These are phyloP conservation scores for Pichia pseudocactophila DNA, from an alignment of 805 yeast species.

Conservation along the genomic window DNA sequence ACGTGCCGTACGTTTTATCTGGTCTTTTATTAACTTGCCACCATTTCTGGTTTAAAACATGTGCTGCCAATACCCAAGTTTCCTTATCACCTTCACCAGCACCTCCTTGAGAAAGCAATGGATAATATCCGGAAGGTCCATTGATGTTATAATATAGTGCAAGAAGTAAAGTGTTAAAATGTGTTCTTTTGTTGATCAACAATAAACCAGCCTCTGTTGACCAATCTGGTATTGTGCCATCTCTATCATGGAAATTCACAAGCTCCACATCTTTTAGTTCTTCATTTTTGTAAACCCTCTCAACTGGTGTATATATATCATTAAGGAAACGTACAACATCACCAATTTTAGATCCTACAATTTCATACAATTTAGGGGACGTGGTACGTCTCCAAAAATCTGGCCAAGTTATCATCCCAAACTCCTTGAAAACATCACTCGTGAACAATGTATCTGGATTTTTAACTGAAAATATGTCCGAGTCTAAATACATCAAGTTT, in stretches of 20 bases:
- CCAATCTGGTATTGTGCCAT: constrained; percentile 56
- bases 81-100: constrained; percentile 75
- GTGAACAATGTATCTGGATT: constrained; percentile 31
- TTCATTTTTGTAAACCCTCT: constrained; percentile 25
- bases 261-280: constrained; percentile 17
- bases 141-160: constrained; percentile 57
- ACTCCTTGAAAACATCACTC: constrained; percentile 35
- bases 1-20: constrained; percentile 16
- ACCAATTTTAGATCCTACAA: constrained; percentile 24
- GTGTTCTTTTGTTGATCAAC: constrained; percentile 45
- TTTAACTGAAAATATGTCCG: constrained; percentile 37
- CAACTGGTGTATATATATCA: constrained; percentile 20
- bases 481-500: constrained; percentile 36
- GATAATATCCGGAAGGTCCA: constrained; percentile 53
- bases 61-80: constrained; percentile 60
- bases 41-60: constrained; percentile 34
- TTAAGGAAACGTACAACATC: constrained; percentile 18
- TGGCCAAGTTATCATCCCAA: constrained; percentile 64
- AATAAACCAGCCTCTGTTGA: constrained; percentile 65
- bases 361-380: constrained; percentile 47
- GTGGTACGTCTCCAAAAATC: constrained; percentile 69
- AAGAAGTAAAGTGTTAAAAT: constrained; percentile 47
- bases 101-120: constrained; percentile 49
- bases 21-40: constrained; percentile 38
- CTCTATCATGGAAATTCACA: constrained; percentile 48